These are phyloP conservation scores for Colletotrichum sojae DNA, from an alignment of 2,329 filamentous ascomycete genomes.

Conservation along the genomic window DNA sequence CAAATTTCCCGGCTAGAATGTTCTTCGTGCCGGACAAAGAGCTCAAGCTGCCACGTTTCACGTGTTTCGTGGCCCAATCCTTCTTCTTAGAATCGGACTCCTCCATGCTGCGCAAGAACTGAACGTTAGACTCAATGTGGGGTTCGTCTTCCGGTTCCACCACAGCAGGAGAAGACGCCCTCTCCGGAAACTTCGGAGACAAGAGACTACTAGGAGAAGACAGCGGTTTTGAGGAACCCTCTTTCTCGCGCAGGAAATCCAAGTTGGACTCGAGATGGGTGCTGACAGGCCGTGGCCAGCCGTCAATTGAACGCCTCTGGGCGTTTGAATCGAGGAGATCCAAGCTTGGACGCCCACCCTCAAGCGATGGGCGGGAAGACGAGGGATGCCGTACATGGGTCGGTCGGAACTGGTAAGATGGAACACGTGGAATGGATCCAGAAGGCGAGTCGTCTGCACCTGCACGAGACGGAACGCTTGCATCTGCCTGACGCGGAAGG, in stretches of 20 bases:
- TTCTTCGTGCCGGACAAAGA: conserved; percentile 83
- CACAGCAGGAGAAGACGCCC: conserved; percentile 58
- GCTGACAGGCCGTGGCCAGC: conserved; percentile 80
- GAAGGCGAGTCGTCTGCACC: conserved; percentile 42
- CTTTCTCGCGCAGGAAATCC: conserved; percentile 85
- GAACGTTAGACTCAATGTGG: conserved; percentile 83
- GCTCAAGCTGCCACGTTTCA: conserved; percentile 81
- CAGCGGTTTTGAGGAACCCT: conserved; percentile 65
- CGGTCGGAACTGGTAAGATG: conserved; percentile 46
- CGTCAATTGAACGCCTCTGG: conserved; percentile 59
- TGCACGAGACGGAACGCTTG: conserved; percentile 12
- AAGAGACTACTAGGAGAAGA: conserved; percentile 52
- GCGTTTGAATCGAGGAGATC: conserved; percentile 75
- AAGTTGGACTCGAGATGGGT: conserved; percentile 87
- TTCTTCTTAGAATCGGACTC: conserved; percentile 71
- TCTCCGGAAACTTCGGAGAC: conserved; percentile 53
- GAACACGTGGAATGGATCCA: conserved; percentile 41
- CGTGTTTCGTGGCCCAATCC: conserved; percentile 67
- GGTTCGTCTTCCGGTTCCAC: conserved; percentile 67
- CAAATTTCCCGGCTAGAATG: conserved; percentile 89
- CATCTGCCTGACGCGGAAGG: conserved; percentile 46
- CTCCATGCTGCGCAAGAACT: conserved; percentile 86
- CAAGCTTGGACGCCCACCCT: conserved; percentile 75
- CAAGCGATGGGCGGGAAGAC: conserved; percentile 77
- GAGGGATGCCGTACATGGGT: conserved; percentile 57